Base-by-base conservation (phyloP, 306 rosid genomes). In the Abrus precatorius region DNA sequence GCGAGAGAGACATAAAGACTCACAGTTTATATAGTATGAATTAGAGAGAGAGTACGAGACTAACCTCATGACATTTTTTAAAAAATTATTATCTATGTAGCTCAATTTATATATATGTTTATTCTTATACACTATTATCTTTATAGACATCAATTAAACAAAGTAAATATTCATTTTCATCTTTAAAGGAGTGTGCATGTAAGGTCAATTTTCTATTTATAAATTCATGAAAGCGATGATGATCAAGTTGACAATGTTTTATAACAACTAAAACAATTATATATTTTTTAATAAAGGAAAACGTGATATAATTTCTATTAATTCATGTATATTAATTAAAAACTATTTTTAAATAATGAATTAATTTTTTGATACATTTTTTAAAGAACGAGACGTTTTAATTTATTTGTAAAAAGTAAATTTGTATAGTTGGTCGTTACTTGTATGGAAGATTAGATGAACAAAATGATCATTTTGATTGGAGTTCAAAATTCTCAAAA, bases 401-500 rank as follows among this genome's bases (percentile, higher is more conserved):
- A 11, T 8, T 9, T 9, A 32, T 4, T 60, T 43, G 30, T 60
- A 0, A 9, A 55, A 60, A 60, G 29, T 57, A 28, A 28, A 56
- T 29, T 67, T 44, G 53, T 9, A 43, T 43, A 9, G 5, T 67
- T 44, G 56, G 27, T 68, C 2, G 27, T 45, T 43, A 44, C 38
- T 44, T 68, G 9, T 10, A 44, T 45, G 75, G 56, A 30, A 45
- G 74, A 2, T 28, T 20, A 29, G 62, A 1, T 5, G 55, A 76
- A 64, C 20, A 36, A 47, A 73, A 68, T 11, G 68, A 60, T 60
- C 64, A 52, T 49, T 68, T 80, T 9, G 10, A 70, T 50, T 57
- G 6, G 50, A 73, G 33, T 57, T 50, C 34, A 61, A 80, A 67
- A 57, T 57, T 77, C 63, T 62, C 40, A 61, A 47, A 73, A 68